Evolutionary conservation across 148 eudicot genomes (phyloP).

Genomic region (Chenopodium quinoa): DNA sequence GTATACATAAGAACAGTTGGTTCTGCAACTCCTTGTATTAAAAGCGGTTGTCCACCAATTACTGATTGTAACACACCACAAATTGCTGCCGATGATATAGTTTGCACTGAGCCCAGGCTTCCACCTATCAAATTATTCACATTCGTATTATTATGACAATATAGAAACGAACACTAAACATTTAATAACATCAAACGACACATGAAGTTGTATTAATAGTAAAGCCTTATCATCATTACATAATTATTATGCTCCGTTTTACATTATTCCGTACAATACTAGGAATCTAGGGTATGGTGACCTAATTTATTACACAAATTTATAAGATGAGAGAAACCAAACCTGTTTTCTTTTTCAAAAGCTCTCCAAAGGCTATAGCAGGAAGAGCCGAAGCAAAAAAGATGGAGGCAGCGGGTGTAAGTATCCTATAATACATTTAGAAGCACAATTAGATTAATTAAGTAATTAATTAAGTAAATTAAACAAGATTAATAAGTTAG

Average conservation of each 20-base stretch:
- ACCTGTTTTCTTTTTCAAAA: constrained; percentile 53
- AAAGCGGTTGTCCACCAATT: constrained; percentile 54
- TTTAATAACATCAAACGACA: neutral
- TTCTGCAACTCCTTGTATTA: constrained; percentile 55
- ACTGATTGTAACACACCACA: constrained; percentile 52
- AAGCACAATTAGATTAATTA: neutral
- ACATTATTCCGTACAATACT: too few species aligned
- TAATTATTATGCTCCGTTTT: too few species aligned
- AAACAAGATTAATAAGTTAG: neutral
- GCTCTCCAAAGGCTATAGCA: constrained; percentile 61
- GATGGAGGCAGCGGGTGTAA: constrained; percentile 47
- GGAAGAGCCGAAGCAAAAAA: constrained; percentile 71
- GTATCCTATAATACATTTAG: constrained; percentile 37
- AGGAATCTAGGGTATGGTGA: too few species aligned
- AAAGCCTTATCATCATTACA: too few species aligned
- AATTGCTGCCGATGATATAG: constrained; percentile 46
- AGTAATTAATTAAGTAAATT: neutral
- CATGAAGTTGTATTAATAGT: too few species aligned
- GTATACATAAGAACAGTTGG: constrained; percentile 58
- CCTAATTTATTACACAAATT: too few species aligned
- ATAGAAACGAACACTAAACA: too few species aligned
- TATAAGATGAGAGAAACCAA: neutral
- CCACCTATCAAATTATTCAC: constrained; percentile 27
- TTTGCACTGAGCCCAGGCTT: constrained; percentile 42
- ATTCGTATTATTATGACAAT: too few species aligned